Base-by-base conservation (phyloP, 2,329 filamentous ascomycete genomes). In the Aspergillus pseudoviridinutans region DNA sequence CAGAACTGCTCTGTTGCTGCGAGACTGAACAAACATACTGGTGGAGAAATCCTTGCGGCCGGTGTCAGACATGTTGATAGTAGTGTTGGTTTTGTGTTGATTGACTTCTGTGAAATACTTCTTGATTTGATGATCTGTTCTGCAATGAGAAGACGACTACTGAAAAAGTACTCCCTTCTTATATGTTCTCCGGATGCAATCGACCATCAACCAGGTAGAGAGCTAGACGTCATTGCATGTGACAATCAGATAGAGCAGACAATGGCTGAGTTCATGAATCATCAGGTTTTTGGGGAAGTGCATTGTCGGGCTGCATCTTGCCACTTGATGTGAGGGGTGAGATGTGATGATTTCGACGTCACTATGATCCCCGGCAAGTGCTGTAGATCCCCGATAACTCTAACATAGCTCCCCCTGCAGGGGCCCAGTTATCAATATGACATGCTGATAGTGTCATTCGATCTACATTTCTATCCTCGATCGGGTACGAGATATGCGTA, bases 1-100 rank as follows among this genome's bases (percentile, higher is more conserved):
- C 17, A 42, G 29, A 28, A 75, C 76, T 69, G 62, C 57, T 56
- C 49, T 46, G 50, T 51, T 50, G 4, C 20, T 29, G 10, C 35
- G 35, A 29, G 27, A 38, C 12, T 3, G 24, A 14, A 14, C 29
- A 56, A 70, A 70, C 74, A 51, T 73, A 77, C 75, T 83, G 71
- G 77, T 78, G 64, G 73, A 67, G 74, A 84, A 80, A 74, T 84
- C 83, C 76, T 87, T 87, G 82, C 84, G 84, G 68, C 78, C 80
- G 66, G 74, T 55, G 76, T 87, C 84, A 80, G 84, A 83, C 83
- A 85, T 86, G 71, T 65, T 83, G 74, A 66, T 70, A 6, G n/a
- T 20, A 4, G n/a, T 3, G 25, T n/a, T 49, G 35, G 42, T 56
- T 55, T 25, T 32, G 29, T 5, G 29, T 14, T 32, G 5, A 35